Evolutionary conservation across 2,329 filamentous ascomycete genomes (phyloP).

Genomic region (Blumeriella jaapii): DNA sequence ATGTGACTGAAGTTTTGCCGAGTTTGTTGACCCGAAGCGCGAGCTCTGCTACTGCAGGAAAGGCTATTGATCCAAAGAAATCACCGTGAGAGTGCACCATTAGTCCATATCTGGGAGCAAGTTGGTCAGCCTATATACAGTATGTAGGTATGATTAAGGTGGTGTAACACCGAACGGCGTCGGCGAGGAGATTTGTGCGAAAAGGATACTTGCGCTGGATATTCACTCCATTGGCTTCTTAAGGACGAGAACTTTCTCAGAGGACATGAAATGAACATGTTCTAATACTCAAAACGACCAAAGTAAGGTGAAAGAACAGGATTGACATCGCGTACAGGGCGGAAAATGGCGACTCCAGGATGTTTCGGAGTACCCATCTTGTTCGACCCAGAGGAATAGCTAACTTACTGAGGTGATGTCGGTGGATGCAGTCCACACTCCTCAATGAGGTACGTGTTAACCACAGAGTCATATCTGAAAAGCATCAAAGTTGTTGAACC

Average conservation of each 20-base stretch:
- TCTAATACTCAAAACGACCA: too few relatives aligned
- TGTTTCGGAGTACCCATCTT: neutral
- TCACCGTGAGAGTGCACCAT: slow-evolving; percentile 79
- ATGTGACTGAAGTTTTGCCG: slow-evolving; percentile 76
- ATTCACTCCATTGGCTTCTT: too few relatives aligned
- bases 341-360: too few relatives aligned
- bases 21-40: slow-evolving; percentile 74
- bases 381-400: neutral
- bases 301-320: too few relatives aligned
- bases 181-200: too few relatives aligned
- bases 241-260: neutral
- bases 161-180: too few relatives aligned
- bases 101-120: slow-evolving; percentile 43
- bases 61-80: slow-evolving; percentile 72
- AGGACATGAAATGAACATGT: too few relatives aligned
- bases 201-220: too few relatives aligned
- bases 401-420: slow-evolving; percentile 46
- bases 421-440: slow-evolving; percentile 64
- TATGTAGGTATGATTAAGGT: too few relatives aligned
- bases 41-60: slow-evolving; percentile 72
- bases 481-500: too few relatives aligned
- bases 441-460: slow-evolving; percentile 79
- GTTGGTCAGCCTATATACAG: neutral
- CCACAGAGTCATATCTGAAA: slow-evolving; percentile 68
- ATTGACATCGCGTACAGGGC: too few relatives aligned